Percentiles rank a stretch among this genome's conserved stretches.
Evolutionary conservation across 2,329 filamentous ascomycete species (phyloP).

Genomic region (Xylariales sp.): DNA sequence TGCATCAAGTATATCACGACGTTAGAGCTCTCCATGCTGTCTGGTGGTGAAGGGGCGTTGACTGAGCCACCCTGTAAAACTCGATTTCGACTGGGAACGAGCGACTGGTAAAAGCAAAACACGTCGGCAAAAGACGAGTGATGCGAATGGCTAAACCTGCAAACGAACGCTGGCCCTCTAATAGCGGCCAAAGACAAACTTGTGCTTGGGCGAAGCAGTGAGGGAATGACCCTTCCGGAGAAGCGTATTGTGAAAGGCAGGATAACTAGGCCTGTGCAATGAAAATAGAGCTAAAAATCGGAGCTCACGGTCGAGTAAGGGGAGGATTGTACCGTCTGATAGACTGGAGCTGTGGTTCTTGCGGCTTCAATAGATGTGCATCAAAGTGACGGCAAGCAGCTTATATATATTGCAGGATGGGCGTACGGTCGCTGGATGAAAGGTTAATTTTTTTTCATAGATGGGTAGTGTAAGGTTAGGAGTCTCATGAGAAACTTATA

Average conservation of each 20-base stretch:
- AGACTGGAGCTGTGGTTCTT: conserved; percentile 12
- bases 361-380: background rate
- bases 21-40: conserved; percentile 53
- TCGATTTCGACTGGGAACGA: conserved; percentile 24
- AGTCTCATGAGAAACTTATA: background rate
- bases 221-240: background rate
- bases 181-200: background rate
- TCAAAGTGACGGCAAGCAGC: background rate
- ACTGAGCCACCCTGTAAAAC: conserved; percentile 8
- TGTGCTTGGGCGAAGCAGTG: background rate
- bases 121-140: background rate
- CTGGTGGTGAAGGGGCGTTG: background rate
- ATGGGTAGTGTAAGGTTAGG: background rate
- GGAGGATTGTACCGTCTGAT: background rate
- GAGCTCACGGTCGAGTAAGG: background rate
- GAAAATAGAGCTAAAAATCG: background rate
- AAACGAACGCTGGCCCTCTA: background rate
- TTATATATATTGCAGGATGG: background rate
- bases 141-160: background rate
- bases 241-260: background rate
- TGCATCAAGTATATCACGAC: conserved; percentile 78
- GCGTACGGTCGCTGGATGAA: background rate
- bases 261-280: background rate
- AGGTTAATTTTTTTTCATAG: background rate
- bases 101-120: background rate